A percentile compares a stretch with the other conserved stretches of the same genome.
These are phyloP conservation scores for Fagopyrum homotropicum DNA, from an alignment of 148 eudicot genomes.

Conservation along the genomic window DNA sequence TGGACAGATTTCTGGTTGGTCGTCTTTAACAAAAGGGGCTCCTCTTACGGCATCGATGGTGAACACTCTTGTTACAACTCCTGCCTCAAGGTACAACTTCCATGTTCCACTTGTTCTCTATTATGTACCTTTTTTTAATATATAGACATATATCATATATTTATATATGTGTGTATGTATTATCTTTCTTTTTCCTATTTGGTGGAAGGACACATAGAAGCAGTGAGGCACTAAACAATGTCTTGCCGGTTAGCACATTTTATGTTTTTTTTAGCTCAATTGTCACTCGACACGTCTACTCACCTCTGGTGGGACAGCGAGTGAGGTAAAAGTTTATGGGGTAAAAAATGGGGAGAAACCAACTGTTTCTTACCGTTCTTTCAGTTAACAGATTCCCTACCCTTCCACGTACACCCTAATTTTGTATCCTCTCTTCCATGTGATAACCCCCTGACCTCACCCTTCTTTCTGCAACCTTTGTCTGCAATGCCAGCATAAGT, in stretches of 20 bases:
- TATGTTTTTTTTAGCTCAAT: not conserved
- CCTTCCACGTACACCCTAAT: not conserved
- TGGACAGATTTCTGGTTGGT: slow-evolving; percentile 14
- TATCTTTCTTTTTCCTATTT: not conserved
- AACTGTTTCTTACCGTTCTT: not conserved
- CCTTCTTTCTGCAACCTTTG: not conserved
- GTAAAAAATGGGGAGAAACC: not conserved
- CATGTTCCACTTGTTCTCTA: not conserved
- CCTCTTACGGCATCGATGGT: slow-evolving; percentile 66
- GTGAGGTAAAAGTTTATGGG: not conserved
- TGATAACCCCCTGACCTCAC: not conserved
- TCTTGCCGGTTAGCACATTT: not conserved
- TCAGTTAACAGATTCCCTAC: not conserved
- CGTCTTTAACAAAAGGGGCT: slow-evolving; percentile 82
- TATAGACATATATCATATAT: not conserved
- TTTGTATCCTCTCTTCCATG: not conserved
- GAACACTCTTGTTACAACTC: slow-evolving; percentile 61
- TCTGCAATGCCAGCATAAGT: not conserved
- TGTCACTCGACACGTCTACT: not conserved
- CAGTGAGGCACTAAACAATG: not conserved
- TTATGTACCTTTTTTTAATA: not conserved
- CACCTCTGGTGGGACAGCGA: not conserved
- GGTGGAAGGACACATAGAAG: not conserved
- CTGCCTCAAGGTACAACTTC: slow-evolving; percentile 80
- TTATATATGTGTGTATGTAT: not conserved